Percentiles rank a stretch among this genome's conserved stretches.
phyloP scores from a whole-genome alignment of 352 stramenopile genomes.

The Globisporangium megalacanthum region DNA sequence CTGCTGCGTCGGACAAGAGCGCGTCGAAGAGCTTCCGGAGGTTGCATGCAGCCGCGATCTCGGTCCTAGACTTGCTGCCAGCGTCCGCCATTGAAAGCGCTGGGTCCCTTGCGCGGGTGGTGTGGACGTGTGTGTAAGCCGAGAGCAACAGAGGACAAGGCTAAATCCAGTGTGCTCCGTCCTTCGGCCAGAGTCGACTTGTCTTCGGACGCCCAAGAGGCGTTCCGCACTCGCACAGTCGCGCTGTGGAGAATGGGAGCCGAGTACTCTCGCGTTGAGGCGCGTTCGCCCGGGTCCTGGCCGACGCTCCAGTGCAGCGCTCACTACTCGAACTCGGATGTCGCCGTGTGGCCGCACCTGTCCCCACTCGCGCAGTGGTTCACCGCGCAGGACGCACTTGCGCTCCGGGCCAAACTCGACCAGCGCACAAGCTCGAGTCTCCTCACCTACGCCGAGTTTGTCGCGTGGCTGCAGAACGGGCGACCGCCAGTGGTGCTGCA shows the following conservation, averaged over 20 bases:
- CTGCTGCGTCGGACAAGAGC: slow-evolving; percentile 2
- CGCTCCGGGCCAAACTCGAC: slow-evolving; percentile 27
- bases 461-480: slow-evolving; percentile 32
- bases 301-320: slow-evolving; percentile 33
- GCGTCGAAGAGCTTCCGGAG: slow-evolving; percentile 24
- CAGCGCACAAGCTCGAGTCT: slow-evolving; percentile 25
- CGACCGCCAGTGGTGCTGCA: background rate
- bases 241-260: slow-evolving; percentile 21
- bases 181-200: background rate
- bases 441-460: slow-evolving; percentile 39
- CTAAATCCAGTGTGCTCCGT: too few relatives aligned
- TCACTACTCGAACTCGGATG: slow-evolving; percentile 44
- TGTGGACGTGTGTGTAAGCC: too few relatives aligned
- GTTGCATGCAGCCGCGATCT: slow-evolving; percentile 26
- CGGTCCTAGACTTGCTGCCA: slow-evolving; percentile 14
- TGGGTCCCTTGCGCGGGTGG: background rate
- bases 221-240: too few relatives aligned
- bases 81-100: background rate
- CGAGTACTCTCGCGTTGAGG: slow-evolving; percentile 25
- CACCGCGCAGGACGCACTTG: slow-evolving; percentile 38
- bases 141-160: too few relatives aligned
- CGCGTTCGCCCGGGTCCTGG: slow-evolving; percentile 11
- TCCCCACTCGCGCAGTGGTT: slow-evolving; percentile 59
- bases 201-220: too few relatives aligned
- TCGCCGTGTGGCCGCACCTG: slow-evolving; percentile 57